Conservation (phyloP, 805 yeast species). For the Lachancea fermentati region DNA sequence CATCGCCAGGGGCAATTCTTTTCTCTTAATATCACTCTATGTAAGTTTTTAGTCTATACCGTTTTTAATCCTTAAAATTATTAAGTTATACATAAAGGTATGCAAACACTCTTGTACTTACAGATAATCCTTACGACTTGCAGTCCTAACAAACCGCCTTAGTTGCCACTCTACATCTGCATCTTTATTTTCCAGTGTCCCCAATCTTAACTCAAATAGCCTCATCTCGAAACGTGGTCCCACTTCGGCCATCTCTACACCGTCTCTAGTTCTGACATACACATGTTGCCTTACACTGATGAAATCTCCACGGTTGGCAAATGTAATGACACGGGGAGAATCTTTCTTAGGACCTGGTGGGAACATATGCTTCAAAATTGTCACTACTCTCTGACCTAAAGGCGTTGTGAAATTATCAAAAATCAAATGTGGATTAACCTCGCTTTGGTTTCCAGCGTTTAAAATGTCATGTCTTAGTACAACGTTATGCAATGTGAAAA, state of each 20-base stretch:
- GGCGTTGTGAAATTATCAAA: constrained; percentile 83
- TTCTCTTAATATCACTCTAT: no score
- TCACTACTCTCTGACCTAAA: constrained; percentile 76
- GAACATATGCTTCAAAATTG: constrained; percentile 78
- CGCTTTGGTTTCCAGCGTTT: constrained; percentile 81
- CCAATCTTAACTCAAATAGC: constrained; percentile 78
- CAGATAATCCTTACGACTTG: constrained; percentile 87
- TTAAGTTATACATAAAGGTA: no score
- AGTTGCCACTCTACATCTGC: constrained; percentile 98
- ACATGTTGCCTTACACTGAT: constrained; percentile 94
- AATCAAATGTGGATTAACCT: constrained; percentile 88
- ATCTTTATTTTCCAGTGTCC: constrained; percentile 90
- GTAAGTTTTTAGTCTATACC: no score
- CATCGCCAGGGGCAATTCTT: no score
- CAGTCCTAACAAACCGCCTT: constrained; percentile 90
- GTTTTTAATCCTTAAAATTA: no score
- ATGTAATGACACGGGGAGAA: constrained; percentile 85
- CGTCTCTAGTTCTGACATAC: constrained; percentile 80
- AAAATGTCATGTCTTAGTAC: constrained; percentile 88
- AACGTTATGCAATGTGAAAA: constrained; percentile 91
- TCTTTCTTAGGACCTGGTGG: constrained; percentile 96
- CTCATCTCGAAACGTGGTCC: constrained; percentile 99
- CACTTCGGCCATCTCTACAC: constrained; percentile 88
- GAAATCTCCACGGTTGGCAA: constrained; percentile 84
- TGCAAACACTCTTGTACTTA: no score